These are phyloP conservation scores for Exserohilum turcica DNA, from an alignment of 2,329 filamentous ascomycete genomes.

Conservation along the genomic window DNA sequence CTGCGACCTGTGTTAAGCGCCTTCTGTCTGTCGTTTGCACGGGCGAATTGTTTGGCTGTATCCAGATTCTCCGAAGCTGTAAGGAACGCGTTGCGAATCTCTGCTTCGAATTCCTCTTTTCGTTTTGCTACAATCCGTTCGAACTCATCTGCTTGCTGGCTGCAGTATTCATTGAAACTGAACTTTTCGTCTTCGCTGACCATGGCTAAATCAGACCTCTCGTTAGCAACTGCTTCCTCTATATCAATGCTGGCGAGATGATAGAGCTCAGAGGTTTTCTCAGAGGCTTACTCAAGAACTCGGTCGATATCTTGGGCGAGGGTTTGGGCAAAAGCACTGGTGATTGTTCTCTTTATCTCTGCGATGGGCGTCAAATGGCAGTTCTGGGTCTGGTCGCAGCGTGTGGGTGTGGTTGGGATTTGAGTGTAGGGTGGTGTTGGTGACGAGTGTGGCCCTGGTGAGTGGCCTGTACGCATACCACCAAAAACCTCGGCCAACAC, in stretches of 20 bases:
- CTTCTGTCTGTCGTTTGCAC: background rate
- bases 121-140: background rate
- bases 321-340: background rate
- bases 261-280: background rate
- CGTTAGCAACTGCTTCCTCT: background rate
- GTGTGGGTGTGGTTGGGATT: background rate
- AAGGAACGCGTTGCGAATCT: background rate
- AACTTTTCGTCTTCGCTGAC: constrained; percentile 1
- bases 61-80: background rate
- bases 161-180: background rate
- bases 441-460: background rate
- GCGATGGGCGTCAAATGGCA: background rate
- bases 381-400: background rate
- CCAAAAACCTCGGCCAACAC: background rate
- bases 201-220: background rate
- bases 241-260: background rate
- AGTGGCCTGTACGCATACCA: background rate
- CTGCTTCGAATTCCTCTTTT: background rate
- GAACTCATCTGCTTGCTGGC: background rate
- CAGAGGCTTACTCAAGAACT: background rate
- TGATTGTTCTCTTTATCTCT: background rate
- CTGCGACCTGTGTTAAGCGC: background rate
- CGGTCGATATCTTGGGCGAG: background rate
- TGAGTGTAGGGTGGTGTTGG: background rate
- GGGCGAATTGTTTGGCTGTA: background rate